Evolutionary conservation across 1,139 yeast species (phyloP).

Genomic region (Yamadazyma trypodendri): DNA sequence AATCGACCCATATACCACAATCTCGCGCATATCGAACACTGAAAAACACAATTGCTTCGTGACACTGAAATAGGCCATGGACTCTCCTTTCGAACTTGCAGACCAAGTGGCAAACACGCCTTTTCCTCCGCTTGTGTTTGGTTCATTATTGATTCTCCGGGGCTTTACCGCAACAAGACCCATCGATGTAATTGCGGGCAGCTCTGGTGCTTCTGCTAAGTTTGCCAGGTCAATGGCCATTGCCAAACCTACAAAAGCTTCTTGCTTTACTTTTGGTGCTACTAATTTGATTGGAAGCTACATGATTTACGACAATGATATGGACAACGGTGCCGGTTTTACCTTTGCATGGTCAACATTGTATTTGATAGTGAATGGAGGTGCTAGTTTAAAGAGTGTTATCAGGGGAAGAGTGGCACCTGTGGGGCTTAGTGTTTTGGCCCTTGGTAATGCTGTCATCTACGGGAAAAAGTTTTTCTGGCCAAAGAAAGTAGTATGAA

Average conservation of each 20-base stretch:
- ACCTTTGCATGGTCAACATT: conserved; percentile 83
- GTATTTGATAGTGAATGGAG: conserved; percentile 74
- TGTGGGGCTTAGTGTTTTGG: conserved; percentile 54
- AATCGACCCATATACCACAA: too few relatives aligned
- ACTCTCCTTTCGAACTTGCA: conserved; percentile 2
- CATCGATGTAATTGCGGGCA: conserved; percentile 20
- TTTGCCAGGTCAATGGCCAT: conserved; percentile 27
- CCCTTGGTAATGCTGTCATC: conserved; percentile 59
- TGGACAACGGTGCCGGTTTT: conserved; percentile 84
- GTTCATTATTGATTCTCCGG: conserved; percentile 41
- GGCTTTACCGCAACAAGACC: conserved; percentile 35
- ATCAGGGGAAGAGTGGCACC: conserved; percentile 54
- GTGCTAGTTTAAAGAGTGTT: conserved; percentile 47
- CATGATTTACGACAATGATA: conserved; percentile 79
- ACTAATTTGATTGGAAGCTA: conserved; percentile 78
- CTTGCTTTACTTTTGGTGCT: conserved; percentile 57
- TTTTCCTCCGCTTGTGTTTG: conserved; percentile 50
- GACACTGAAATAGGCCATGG: too few relatives aligned
- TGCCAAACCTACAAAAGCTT: conserved; percentile 35
- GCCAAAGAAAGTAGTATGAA: conserved; percentile 19
- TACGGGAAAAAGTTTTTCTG: conserved; percentile 72
- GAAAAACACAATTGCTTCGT: too few relatives aligned
- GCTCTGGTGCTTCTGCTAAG: conserved; percentile 30
- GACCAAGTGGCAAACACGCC: conserved; percentile 46
- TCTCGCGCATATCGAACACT: too few relatives aligned